A percentile compares a stretch with the other conserved stretches of the same genome.
These are phyloP conservation scores for Fusarium zealandicum DNA, from an alignment of 2,329 filamentous ascomycete species.

Conservation along the genomic window DNA sequence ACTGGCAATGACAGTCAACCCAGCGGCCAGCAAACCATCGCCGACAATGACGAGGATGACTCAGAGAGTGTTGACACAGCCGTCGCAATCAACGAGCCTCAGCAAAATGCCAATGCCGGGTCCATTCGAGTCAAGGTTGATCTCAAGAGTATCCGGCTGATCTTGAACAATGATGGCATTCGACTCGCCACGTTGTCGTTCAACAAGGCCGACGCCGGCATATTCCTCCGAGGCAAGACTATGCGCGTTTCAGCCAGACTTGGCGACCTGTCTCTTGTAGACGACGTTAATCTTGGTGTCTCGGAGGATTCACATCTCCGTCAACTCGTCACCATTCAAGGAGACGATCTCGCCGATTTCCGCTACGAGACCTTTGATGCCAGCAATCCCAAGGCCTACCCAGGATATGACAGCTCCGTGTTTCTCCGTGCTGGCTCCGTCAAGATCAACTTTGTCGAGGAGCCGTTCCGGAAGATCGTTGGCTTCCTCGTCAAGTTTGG, in stretches of 20 bases:
- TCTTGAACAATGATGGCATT: slow-evolving; percentile 97
- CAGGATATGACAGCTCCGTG: slow-evolving; percentile 92
- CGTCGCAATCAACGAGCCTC: slow-evolving; percentile 38
- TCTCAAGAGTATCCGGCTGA: slow-evolving; percentile 89
- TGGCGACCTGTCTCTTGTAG: slow-evolving; percentile 86
- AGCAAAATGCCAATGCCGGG: slow-evolving; percentile 56
- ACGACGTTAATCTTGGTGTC: slow-evolving; percentile 93
- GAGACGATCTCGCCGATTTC: slow-evolving; percentile 94
- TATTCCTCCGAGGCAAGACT: slow-evolving; percentile 84
- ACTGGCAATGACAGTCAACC: slow-evolving; percentile 63
- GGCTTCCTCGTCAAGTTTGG: slow-evolving; percentile 98
- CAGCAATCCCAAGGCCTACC: slow-evolving; percentile 73
- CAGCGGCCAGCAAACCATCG: slow-evolving; percentile 46
- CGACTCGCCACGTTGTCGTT: slow-evolving; percentile 91
- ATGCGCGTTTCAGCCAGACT: slow-evolving; percentile 89
- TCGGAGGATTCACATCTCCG: slow-evolving; percentile 81
- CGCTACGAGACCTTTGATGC: slow-evolving; percentile 95
- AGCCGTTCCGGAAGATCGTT: slow-evolving; percentile 97
- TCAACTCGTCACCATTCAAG: slow-evolving; percentile 91
- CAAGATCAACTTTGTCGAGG: slow-evolving; percentile 95
- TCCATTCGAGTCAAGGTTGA: slow-evolving; percentile 95
- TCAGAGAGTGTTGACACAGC: slow-evolving; percentile 50
- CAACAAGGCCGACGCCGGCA: slow-evolving; percentile 88
- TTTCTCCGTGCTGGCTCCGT: slow-evolving; percentile 91
- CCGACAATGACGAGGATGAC: slow-evolving; percentile 47